Base-by-base conservation (phyloP, 2,329 filamentous ascomycete genomes). In the Arthrobotrys sinensis region DNA sequence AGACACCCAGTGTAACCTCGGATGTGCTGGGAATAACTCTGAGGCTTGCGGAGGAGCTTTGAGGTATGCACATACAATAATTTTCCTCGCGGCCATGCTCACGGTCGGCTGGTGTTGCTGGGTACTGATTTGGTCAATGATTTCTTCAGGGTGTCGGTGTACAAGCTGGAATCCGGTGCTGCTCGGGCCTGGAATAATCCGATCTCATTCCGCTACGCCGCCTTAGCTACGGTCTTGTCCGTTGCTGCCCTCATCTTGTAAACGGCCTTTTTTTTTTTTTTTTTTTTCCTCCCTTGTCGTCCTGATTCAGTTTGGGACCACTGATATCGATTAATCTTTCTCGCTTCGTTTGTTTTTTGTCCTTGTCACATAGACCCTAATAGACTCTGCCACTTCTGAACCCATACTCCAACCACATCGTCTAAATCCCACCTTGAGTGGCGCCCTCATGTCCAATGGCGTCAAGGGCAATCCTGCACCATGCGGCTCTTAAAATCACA, bases 11-110 rank as follows among this genome's bases (percentile, higher is more conserved):
- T 91, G 89, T 83, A 83, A 86, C 71, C 85, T 87, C 36, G 83
- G 87, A 0, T 91, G 89, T 80, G 86, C 87, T 53, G 89, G 88
- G 1, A 87, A 89, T 81, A 83, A 83, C 14, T 84, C 83, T 0
- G 85, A 87, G 60, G 84, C 87, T 1, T 91, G 89, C 77, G 89
- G 89, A 16, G 89, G 89, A 1, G 81, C 84, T 4, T 81, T 89
- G 73, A 87, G 85, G 80, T 76, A 60, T 45, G 62, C 32, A 14
- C 7, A 2, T 6, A 4, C 28, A 16, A 16, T 62, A 19, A n/a
- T 63, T n/a, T 4, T 50, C 19, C 28, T 12, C 16, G 36, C 34
- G 12, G 2, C 7, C n/a, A n/a, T n/a, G n/a, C n/a, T n/a, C 24
- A 28, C 24, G 24, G 4, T 28, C 24, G n/a, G 10, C 46, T 24